Conservation (phyloP, 2,329 filamentous ascomycete species). For the Metarhizium robertsii region DNA sequence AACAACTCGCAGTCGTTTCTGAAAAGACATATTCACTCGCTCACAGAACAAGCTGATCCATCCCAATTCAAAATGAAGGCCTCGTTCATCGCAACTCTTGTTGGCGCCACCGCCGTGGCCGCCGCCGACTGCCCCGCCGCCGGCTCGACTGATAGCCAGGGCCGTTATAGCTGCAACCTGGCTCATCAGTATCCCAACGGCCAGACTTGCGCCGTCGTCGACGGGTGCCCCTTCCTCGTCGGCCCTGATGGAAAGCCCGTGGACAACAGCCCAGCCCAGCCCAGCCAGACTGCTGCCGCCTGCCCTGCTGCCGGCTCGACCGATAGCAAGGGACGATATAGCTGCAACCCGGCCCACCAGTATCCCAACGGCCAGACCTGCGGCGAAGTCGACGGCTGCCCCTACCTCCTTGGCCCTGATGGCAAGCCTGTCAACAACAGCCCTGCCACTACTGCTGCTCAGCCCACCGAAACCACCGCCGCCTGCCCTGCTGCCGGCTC, state of each 20-base stretch:
- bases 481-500: slow-evolving; percentile 7
- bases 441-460: background rate
- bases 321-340: slow-evolving; percentile 7
- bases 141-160: slow-evolving; percentile 5
- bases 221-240: slow-evolving; percentile 6
- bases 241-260: background rate
- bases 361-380: slow-evolving; percentile 8
- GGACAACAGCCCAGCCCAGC: background rate
- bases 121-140: slow-evolving; percentile 5
- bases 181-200: slow-evolving; percentile 8
- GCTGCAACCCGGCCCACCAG: slow-evolving; percentile 9
- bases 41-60: background rate
- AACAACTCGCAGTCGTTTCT: background rate
- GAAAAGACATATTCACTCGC: background rate
- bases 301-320: slow-evolving; percentile 4
- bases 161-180: slow-evolving; percentile 10
- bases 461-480: background rate
- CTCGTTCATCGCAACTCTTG: too few species aligned
- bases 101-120: background rate
- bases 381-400: slow-evolving; percentile 3
- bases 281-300: background rate
- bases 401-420: slow-evolving; percentile 3
- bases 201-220: slow-evolving; percentile 4
- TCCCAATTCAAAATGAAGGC: background rate
- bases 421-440: background rate